A percentile compares a stretch with the other conserved stretches of the same genome.
Evolutionary conservation across 495 filamentous ascomycete genomes (phyloP).

Genomic region (Zalerion maritima): DNA sequence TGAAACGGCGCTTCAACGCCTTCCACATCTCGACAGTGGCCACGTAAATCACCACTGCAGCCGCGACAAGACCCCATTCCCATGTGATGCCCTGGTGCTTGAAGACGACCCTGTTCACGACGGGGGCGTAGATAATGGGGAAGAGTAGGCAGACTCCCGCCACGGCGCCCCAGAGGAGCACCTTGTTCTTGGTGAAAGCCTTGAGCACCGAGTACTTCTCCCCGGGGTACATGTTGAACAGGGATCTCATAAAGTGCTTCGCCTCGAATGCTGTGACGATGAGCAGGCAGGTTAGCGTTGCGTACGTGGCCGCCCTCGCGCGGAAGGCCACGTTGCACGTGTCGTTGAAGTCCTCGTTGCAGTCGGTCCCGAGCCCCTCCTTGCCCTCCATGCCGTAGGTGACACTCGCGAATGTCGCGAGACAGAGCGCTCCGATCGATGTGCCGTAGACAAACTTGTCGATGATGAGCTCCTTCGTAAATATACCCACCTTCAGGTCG

Average conservation of each 20-base stretch:
- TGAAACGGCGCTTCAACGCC: conserved; percentile 29
- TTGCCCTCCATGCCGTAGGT: conserved; percentile 27
- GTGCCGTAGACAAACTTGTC: conserved; percentile 46
- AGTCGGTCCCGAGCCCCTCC: conserved; percentile 25
- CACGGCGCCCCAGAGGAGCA: conserved; percentile 42
- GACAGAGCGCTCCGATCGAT: conserved; percentile 40
- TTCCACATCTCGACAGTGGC: conserved; percentile 38
- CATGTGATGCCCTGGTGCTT: conserved; percentile 42
- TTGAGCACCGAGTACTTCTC: conserved; percentile 28
- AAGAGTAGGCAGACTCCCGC: conserved; percentile 42
- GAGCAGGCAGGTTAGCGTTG: conserved; percentile 43
- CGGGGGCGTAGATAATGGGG: conserved; percentile 41
- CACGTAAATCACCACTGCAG: conserved; percentile 30
- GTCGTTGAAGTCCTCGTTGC: conserved; percentile 32
- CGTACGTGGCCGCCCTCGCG: conserved; percentile 56
- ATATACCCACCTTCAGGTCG: conserved; percentile 33
- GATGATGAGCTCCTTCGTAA: conserved; percentile 40
- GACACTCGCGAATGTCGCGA: conserved; percentile 35
- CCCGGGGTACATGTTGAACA: conserved; percentile 36
- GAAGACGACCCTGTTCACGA: conserved; percentile 38
- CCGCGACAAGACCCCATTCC: conserved; percentile 44
- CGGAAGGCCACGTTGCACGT: conserved; percentile 40
- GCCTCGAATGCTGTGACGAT: conserved; percentile 46
- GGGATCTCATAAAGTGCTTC: conserved; percentile 37
- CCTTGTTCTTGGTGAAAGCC: conserved; percentile 41